Evolutionary conservation across 441 rosid genomes (phyloP), one percentile per base, ranked within the genome.

Genomic region (Pelargonium myrrhifolium): DNA sequence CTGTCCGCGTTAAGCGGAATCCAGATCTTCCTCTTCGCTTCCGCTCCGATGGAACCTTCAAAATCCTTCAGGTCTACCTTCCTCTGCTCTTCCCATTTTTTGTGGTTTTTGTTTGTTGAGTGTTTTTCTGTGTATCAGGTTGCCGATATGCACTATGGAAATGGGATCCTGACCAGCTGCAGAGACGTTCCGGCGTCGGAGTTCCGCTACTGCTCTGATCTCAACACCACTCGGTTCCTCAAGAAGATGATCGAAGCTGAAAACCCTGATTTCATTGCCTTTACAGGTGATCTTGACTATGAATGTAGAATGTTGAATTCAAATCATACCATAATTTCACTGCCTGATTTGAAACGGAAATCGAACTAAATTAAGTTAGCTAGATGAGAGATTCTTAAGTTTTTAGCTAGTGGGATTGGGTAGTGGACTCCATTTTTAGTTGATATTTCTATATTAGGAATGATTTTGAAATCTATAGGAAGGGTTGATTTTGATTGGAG

Each of bases 41-140:
- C 75, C 89, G 87, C 53, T 74, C 80, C 49, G 93, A 90, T 55
- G 97, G 96, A 68, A 81, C 92, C 18, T 93, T 90, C 88, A 93
- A 90, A 68, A 93, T 90, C 87, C 92, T 90, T 58, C 96, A 92
- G 96, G 93, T 89, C 60, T n/a, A n/a, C n/a, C n/a, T n/a, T n/a
- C n/a, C n/a, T n/a, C n/a, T n/a, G n/a, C n/a, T n/a, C n/a, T n/a
- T n/a, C n/a, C n/a, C n/a, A n/a, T 9, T 56, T 39, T 49, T 53
- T 42, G 5, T 3, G 47, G 7, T 62, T 9, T 62, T 60, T 2
- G 9, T 0, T 64, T 20, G 6, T 20, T 35, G 17, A 42, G 47
- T 67, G 6, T 12, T 24, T 26, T 8, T 9, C 3, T 22, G 24
- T 43, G 6, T 9, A 45, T 20, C n/a, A 89, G 91, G 93, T 92